Conservation (phyloP, 2,329 filamentous ascomycete species). For the Penicillium sp. region DNA sequence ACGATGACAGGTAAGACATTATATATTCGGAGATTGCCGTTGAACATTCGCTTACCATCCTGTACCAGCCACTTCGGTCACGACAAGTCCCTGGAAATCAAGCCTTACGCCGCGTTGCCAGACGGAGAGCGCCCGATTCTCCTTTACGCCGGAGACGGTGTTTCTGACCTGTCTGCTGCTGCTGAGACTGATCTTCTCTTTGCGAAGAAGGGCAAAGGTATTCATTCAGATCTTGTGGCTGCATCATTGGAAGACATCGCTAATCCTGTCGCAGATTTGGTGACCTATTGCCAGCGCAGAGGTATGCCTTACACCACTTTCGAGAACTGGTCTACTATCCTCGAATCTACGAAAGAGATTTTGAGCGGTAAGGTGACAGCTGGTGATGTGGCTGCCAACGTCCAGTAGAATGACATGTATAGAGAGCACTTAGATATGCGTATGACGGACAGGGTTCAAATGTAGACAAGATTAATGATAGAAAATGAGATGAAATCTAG, state of each 20-base stretch:
- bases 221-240: background rate
- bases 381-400: slow-evolving; percentile 62
- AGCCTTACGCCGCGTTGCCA: slow-evolving; percentile 73
- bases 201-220: slow-evolving; percentile 85
- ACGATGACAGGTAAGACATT: slow-evolving; percentile 70
- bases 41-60: background rate
- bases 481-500: too few relatives aligned
- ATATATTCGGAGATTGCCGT: background rate
- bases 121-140: slow-evolving; percentile 71
- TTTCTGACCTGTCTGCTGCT: slow-evolving; percentile 88
- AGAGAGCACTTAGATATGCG: slow-evolving; percentile 7
- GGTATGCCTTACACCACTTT: slow-evolving; percentile 87
- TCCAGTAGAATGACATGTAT: slow-evolving; percentile 10
- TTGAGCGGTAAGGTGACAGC: slow-evolving; percentile 70
- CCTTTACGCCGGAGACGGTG: slow-evolving; percentile 94
- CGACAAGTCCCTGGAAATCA: slow-evolving; percentile 90
- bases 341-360: slow-evolving; percentile 74
- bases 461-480: background rate
- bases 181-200: slow-evolving; percentile 92
- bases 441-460: background rate
- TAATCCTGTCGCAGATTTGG: slow-evolving; percentile 63
- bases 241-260: background rate
- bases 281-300: slow-evolving; percentile 81
- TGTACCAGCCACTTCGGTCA: slow-evolving; percentile 76
- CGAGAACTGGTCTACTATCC: slow-evolving; percentile 78